Evolutionary conservation across 1,284 basidiomycete species (phyloP), one percentile per base, ranked within the genome.

Genomic region (Fistulina hepatica): DNA sequence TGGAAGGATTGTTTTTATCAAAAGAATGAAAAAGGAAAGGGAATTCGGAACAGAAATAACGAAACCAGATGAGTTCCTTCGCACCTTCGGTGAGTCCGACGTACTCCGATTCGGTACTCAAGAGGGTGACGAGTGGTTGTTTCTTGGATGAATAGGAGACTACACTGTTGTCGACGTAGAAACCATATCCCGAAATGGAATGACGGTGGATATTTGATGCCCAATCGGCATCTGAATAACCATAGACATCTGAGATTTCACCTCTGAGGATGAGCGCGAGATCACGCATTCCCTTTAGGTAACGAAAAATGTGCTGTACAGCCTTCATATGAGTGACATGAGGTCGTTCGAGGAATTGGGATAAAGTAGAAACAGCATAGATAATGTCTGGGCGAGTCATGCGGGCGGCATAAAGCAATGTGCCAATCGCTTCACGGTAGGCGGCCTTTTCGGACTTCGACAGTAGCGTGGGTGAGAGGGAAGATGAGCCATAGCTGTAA

Each of bases 331-430:
- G 48, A 10, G 51, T 51, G 4, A 41, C 5, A 10, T 39, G 47
- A 9, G 41, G 28, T 21, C 50, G 52, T 24, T 35, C 32, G 21
- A 39, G 49, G 39, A 45, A 54, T 15, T 52, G 54, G 3, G 49
- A 48, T 2, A 64, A 47, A 3, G 49, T 40, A 36, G 51, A 48
- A 4, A 52, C 52, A 9, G 51, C 42, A 35, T 47, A 58, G 0
- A 52, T 38, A 6, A 64, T 49, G 31, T 63, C 57, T 0, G 59
- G 58, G 1, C 53, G 45, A 5, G 52, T 52, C 5, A 34, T 43
- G 2, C 54, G 40, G 17, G 49, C 49, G 27, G 52, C 43, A 34
- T 55, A 62, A 26, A 54, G 47, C 2, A 57, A 32, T 2, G 42
- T 44, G 2, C 51, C 51, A 17, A 41, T 17, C 6, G 28, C 28